A percentile compares a stretch with the other conserved stretches of the same genome.
phyloP scores from a whole-genome alignment of 345 rosid species.

The Carallia pectinifolia region DNA sequence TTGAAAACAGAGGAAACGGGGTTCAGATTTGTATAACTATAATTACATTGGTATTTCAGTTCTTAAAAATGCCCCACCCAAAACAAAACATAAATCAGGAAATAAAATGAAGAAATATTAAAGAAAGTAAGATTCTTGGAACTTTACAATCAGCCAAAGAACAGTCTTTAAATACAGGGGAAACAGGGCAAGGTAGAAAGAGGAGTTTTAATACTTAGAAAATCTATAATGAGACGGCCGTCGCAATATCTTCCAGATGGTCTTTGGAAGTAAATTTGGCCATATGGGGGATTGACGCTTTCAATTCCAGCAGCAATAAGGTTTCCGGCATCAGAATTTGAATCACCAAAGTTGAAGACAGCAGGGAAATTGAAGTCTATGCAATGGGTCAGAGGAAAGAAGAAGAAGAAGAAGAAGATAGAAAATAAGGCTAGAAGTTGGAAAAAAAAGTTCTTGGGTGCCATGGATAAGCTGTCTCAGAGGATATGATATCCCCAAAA shows the following conservation, averaged over 20 bases:
- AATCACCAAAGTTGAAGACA: constrained; percentile 88
- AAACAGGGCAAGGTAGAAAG: not conserved
- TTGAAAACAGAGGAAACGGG: constrained; percentile 20
- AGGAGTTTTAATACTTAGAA: constrained; percentile 46
- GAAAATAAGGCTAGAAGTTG: constrained; percentile 27
- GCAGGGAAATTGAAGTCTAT: constrained; percentile 55
- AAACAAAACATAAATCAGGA: not conserved
- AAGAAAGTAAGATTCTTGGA: not conserved
- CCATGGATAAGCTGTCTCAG: constrained; percentile 31
- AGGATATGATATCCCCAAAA: not conserved
- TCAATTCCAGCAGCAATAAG: constrained; percentile 73
- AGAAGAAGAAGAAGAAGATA: constrained; percentile 34
- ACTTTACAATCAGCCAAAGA: not conserved
- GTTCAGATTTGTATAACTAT: not conserved
- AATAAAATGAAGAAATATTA: not conserved
- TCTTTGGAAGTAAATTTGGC: constrained; percentile 52
- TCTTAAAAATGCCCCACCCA: not conserved
- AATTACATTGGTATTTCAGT: not conserved
- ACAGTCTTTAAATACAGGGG: not conserved
- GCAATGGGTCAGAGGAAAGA: constrained; percentile 39
- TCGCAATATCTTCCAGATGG: constrained; percentile 88
- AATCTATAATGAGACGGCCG: constrained; percentile 77
- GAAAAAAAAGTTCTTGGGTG: constrained; percentile 28
- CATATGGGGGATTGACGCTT: constrained; percentile 59
- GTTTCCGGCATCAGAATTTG: constrained; percentile 86